A percentile compares a stretch with the other conserved stretches of the same genome.
phyloP scores from a whole-genome alignment of 2,329 filamentous ascomycete genomes.

The Meredithiella fracta region DNA sequence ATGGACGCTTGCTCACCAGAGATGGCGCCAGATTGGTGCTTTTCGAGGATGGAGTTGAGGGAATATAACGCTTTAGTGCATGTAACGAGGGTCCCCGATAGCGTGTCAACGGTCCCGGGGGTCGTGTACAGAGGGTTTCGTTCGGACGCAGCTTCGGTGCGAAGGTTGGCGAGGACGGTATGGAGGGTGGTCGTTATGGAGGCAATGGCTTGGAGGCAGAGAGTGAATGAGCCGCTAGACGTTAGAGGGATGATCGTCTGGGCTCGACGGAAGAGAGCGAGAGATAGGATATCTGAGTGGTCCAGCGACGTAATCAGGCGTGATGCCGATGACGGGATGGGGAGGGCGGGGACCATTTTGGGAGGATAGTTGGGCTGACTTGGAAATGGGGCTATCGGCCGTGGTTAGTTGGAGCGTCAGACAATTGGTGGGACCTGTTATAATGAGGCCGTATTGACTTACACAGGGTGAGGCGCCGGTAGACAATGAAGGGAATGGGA shows the following conservation, averaged over 20 bases:
- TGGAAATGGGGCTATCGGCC: background rate
- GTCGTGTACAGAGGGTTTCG: conserved; percentile 33
- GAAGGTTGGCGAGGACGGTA: conserved; percentile 39
- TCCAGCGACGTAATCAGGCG: conserved; percentile 30
- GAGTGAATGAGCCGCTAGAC: conserved; percentile 14
- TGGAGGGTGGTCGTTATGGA: conserved; percentile 36
- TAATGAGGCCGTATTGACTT: too few relatives aligned
- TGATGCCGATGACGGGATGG: conserved; percentile 5
- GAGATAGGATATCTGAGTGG: conserved; percentile 37
- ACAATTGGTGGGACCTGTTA: too few relatives aligned
- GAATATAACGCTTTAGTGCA: conserved; percentile 38
- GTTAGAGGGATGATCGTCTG: conserved; percentile 30
- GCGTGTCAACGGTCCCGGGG: conserved; percentile 22
- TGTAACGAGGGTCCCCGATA: conserved; percentile 30
- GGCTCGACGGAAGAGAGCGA: conserved; percentile 37
- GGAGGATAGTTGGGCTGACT: too few relatives aligned
- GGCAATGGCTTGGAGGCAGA: conserved; percentile 24
- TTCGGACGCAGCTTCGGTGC: conserved; percentile 37
- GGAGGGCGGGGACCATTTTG: conserved; percentile 14
- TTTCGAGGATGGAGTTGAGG: conserved; percentile 34
- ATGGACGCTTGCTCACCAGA: conserved; percentile 12
- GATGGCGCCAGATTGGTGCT: conserved; percentile 15
- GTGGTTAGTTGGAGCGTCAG: too few relatives aligned
- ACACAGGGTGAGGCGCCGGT: too few relatives aligned
- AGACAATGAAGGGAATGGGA: too few relatives aligned